These are phyloP conservation scores for Microsporum audouinii DNA, from an alignment of 2,329 filamentous ascomycete species.

Conservation along the genomic window DNA sequence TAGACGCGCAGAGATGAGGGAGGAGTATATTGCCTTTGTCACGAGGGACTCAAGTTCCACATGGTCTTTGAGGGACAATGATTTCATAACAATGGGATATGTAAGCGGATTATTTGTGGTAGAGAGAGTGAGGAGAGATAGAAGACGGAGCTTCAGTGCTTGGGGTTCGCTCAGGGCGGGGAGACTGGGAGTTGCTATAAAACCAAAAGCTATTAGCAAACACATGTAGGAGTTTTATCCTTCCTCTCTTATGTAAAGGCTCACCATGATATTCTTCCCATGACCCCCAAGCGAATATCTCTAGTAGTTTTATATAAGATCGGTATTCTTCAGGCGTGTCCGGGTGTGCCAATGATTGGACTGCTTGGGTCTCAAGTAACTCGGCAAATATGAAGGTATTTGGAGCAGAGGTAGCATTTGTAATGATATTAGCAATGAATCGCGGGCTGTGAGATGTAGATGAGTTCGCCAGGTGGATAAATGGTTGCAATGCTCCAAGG, in stretches of 20 bases:
- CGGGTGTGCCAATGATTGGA: conserved; percentile 56
- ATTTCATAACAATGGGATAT: conserved; percentile 56
- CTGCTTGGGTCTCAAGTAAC: conserved; percentile 68
- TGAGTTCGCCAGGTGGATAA: conserved; percentile 75
- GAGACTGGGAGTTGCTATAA: conserved; percentile 44
- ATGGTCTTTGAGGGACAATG: conserved; percentile 54
- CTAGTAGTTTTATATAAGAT: conserved; percentile 57
- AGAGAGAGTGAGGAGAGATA: conserved; percentile 75
- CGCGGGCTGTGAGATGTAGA: conserved; percentile 60
- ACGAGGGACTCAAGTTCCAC: conserved; percentile 75
- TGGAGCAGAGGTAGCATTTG: conserved; percentile 74
- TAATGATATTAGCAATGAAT: conserved; percentile 74
- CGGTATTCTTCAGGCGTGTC: conserved; percentile 50
- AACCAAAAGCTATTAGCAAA: conserved; percentile 8
- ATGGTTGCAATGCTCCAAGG: conserved; percentile 61
- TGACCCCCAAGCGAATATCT: conserved; percentile 88
- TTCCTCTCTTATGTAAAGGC: conserved; percentile 4
- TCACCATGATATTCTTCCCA: conserved; percentile 63
- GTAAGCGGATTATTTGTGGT: conserved; percentile 55
- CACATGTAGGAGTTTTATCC: background rate
- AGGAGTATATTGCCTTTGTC: conserved; percentile 76
- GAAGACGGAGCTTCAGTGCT: conserved; percentile 73
- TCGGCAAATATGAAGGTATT: conserved; percentile 91
- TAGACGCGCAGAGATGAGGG: conserved; percentile 69
- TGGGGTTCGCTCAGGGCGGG: conserved; percentile 64